These are phyloP conservation scores for Pholiota molesta DNA, from an alignment of 768 basidiomycete genomes.

Conservation along the genomic window DNA sequence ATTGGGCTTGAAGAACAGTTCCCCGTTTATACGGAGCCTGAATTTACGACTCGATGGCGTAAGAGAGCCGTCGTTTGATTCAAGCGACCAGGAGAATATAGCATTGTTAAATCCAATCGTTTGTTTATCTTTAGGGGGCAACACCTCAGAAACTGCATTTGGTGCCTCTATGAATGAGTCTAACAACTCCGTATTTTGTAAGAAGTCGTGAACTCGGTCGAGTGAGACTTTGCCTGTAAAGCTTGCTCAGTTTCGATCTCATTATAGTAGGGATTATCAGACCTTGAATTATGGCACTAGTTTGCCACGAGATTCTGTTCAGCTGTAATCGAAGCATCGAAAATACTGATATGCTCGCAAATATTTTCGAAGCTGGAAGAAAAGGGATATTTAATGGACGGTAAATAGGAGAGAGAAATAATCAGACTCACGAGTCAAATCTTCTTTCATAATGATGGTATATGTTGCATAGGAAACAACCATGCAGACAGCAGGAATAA, in stretches of 20 bases:
- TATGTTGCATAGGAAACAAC: slow-evolving; percentile 63
- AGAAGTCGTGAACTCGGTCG: slow-evolving; percentile 49
- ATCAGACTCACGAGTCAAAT: slow-evolving; percentile 22
- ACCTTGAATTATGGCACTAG: slow-evolving; percentile 17
- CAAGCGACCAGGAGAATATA: slow-evolving; percentile 55
- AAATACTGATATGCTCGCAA: slow-evolving; percentile 62
- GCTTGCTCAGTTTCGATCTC: background rate
- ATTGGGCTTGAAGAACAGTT: slow-evolving; percentile 55
- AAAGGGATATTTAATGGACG: too few relatives aligned
- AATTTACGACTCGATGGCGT: slow-evolving; percentile 51
- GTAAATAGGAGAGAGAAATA: too few relatives aligned
- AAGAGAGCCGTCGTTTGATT: slow-evolving; percentile 23
- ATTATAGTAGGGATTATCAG: slow-evolving; percentile 17
- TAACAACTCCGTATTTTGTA: slow-evolving; percentile 50
- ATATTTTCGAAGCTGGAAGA: slow-evolving; percentile 40
- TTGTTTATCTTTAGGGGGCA: slow-evolving; percentile 10
- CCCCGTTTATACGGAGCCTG: slow-evolving; percentile 52
- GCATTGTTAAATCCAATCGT: slow-evolving; percentile 55
- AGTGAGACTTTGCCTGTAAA: slow-evolving; percentile 61
- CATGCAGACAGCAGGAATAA: slow-evolving; percentile 69
- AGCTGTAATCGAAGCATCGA: slow-evolving; percentile 60
- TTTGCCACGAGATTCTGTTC: slow-evolving; percentile 34
- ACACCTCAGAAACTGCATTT: background rate
- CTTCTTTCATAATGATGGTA: slow-evolving; percentile 37
- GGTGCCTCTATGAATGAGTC: slow-evolving; percentile 31